phyloP scores from a whole-genome alignment of 805 yeast species.

The Wickerhamomyces queroliae region DNA sequence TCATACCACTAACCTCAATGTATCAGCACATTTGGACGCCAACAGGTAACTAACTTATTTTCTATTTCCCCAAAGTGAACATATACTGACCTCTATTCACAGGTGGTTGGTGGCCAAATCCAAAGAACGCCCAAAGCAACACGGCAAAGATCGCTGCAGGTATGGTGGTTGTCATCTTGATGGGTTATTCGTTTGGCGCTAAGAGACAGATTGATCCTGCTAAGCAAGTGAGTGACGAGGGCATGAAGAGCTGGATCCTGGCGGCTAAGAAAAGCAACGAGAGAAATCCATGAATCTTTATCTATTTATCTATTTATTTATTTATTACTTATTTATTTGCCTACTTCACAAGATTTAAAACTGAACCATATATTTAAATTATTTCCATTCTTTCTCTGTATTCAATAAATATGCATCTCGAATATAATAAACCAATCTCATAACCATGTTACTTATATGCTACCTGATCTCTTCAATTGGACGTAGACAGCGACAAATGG shows the following conservation, averaged over 20 bases:
- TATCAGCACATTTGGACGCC: conserved; percentile 22
- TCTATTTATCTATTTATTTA: background rate
- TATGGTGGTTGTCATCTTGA: conserved; percentile 13
- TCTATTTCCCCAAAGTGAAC: background rate
- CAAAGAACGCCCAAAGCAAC: conserved; percentile 18
- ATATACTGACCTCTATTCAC: conserved; percentile 9
- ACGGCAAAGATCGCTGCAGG: conserved; percentile 11
- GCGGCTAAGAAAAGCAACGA: conserved; percentile 13
- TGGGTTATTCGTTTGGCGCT: conserved; percentile 6
- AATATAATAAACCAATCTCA: background rate
- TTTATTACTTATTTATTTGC: conserved; percentile 1
- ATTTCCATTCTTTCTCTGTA: background rate
- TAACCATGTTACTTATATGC: conserved; percentile 25
- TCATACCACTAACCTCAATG: conserved; percentile 1
- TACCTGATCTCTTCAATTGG: conserved; percentile 87
- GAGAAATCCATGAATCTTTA: background rate
- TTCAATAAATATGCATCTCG: background rate
- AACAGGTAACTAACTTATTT: conserved; percentile 14
- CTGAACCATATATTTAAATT: background rate
- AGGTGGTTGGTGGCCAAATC: conserved; percentile 24
- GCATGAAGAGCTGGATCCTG: conserved; percentile 17
- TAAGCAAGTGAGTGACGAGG: conserved; percentile 13
- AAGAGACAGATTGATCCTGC: conserved; percentile 12
- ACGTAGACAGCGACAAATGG: conserved; percentile 78
- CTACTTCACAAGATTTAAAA: conserved; percentile 4